Base-by-base conservation (phyloP, 2,329 filamentous ascomycete species). In the Pseudogymnoascus sp. region DNA sequence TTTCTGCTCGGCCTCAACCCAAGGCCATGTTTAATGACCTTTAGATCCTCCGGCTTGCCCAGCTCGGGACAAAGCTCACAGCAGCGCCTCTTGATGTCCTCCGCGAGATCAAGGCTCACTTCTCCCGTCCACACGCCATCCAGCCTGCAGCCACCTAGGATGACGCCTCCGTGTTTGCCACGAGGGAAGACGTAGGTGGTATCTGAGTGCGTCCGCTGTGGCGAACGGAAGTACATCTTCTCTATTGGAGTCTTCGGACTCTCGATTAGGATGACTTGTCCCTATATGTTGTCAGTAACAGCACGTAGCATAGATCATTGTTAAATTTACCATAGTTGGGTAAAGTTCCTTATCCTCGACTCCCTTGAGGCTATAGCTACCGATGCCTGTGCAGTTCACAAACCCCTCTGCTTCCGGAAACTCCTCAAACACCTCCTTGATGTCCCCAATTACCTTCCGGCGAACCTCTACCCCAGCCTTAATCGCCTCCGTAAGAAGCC, bases 161-260 rank as follows among this genome's bases (percentile, higher is more conserved):
- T 68, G 10, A 75, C 67, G 2, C 73, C 74, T 4, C 73, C 74
- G 1, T 67, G 67, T 5, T 75, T 70, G 1, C 75, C 72, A 2
- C 78, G 71, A 2, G 76, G 77, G 65, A 80, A 79, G 5, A 80
- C 71, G 63, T 80, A 78, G 0, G 77, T 77, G 0, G 74, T 75
- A 16, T 76, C 73, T 18, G 74, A 75, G 61, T 77, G 75, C 12
- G 77, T 71, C 25, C 77, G 73, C 28, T 73, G 72, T 2, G 76
- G 76, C 0, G 74, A 74, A 37, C 77, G 75, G 66, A 79, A 74
- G 63, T 75, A 74, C 77, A 79, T 79, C 63, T 72, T 70, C 21
- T 67, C 63, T 12, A 79, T 35, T 65, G 64, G 38, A 75, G 70
- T 4, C 11, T 72, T 71, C 0, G 77, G 76, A n/a, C 75, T 73